A percentile compares a stretch with the other conserved stretches of the same genome.
Evolutionary conservation across 2,329 filamentous ascomycete genomes (phyloP).

Genomic region (Grosmannia penicillata): DNA sequence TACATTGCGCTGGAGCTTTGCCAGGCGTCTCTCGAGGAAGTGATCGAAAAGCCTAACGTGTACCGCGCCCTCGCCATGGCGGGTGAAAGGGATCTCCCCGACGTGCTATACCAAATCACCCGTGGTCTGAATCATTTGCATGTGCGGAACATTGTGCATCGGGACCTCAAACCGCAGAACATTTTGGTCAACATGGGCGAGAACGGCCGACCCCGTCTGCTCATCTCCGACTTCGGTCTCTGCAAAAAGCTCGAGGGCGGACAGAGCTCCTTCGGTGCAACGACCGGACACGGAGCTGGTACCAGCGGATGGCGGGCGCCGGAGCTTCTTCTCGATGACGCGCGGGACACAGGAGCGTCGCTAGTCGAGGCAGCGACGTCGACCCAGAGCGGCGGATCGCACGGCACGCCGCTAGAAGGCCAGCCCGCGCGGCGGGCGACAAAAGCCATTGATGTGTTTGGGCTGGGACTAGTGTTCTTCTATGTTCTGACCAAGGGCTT

Average conservation of each 20-base stretch:
- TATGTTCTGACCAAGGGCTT: constrained; percentile 89
- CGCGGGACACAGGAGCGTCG: constrained; percentile 28
- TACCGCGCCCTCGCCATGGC: constrained; percentile 57
- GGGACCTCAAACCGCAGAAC: constrained; percentile 95
- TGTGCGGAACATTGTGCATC: constrained; percentile 84
- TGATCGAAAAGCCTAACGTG: constrained; percentile 60
- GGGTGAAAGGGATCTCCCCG: constrained; percentile 61
- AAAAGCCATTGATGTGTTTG: constrained; percentile 94
- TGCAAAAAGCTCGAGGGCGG: constrained; percentile 95
- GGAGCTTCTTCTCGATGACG: constrained; percentile 72
- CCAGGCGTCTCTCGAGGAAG: constrained; percentile 81
- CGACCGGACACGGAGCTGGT: constrained; percentile 82
- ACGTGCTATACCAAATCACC: constrained; percentile 76
- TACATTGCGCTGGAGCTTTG: constrained; percentile 95
- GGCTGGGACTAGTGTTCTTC: constrained; percentile 92
- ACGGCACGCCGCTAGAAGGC: constrained; percentile 26
- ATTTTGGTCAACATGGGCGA: constrained; percentile 72
- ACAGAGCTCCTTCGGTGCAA: constrained; percentile 87
- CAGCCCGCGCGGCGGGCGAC: constrained; percentile 56
- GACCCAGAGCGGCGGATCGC: constrained; percentile 34
- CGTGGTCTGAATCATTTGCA: constrained; percentile 82
- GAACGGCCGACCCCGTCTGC: constrained; percentile 58
- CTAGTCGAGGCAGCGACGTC: constrained; percentile 29
- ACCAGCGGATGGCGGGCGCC: constrained; percentile 95
- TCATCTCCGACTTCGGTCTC: constrained; percentile 94